phyloP scores from a whole-genome alignment of 1,139 yeast genomes.

The Hyphopichia burtonii region DNA sequence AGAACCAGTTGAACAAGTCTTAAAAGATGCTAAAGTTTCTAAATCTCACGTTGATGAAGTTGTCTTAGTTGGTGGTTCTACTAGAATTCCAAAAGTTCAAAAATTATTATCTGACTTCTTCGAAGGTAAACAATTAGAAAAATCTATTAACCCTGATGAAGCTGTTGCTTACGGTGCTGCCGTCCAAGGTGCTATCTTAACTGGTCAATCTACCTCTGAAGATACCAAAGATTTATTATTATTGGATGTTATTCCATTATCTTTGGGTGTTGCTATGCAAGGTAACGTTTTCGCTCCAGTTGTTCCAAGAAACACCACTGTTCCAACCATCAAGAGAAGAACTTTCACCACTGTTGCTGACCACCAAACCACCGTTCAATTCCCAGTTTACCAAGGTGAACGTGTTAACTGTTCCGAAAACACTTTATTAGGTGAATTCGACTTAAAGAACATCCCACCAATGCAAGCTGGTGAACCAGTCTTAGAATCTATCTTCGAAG shows the following conservation, averaged over 20 bases:
- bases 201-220: constrained; percentile 96
- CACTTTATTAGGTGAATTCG: constrained; percentile 99
- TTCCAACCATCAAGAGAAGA: constrained; percentile 99
- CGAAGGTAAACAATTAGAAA: constrained; percentile 95
- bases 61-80: constrained; percentile 99
- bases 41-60: constrained; percentile 91
- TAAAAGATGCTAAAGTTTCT: constrained; percentile 90
- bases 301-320: constrained; percentile 99
- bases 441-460: constrained; percentile 98
- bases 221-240: constrained; percentile 96
- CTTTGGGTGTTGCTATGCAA: constrained; percentile 99
- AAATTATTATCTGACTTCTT: constrained; percentile 96
- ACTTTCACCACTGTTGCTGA: constrained; percentile 99
- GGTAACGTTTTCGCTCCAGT: constrained; percentile 99
- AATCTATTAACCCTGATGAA: constrained; percentile 98
- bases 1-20: constrained; percentile 97
- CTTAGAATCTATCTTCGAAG: constrained; percentile 98
- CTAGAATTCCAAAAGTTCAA: constrained; percentile 99
- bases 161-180: constrained; percentile 99
- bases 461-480: constrained; percentile 99
- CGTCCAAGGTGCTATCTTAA: constrained; percentile 98
- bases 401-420: constrained; percentile 99
- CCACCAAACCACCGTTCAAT: constrained; percentile 98
- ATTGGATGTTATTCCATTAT: constrained; percentile 97
- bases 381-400: constrained; percentile 99